Base-by-base conservation (phyloP, 805 yeast species). In the Yueomyces sinensis region DNA sequence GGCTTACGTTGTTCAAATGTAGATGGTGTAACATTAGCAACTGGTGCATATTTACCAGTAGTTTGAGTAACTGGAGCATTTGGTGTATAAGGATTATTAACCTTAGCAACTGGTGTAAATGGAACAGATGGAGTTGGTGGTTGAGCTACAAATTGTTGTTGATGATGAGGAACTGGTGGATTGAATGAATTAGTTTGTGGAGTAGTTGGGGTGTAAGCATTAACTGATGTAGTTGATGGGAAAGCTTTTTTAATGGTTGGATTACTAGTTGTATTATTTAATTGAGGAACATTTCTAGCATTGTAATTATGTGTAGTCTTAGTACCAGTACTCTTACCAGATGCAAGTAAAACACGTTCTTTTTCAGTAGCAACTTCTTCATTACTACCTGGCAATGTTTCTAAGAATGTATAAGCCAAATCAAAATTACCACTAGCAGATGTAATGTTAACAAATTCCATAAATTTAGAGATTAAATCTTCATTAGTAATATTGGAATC, bases 351-450 rank as follows among this genome's bases (percentile, higher is more conserved):
- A 15, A 89, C 76, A 46, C 98, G 76, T 42, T 82, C 87, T 55
- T 77, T 82, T 49, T 83, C 95, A 30, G 70, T 53, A 36, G 68
- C 72, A 33, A 80, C 76, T 18, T 77, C 82, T 30, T 79, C 81
- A 45, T 76, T 73, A 35, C 74, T 74, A 31, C 70, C 73, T 11
- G 97, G 94, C 47, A 91, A 64, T 40, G 79, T 64, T 31, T 65
- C 63, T 50, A 89, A 66, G 44, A 82, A 73, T 43, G 68, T 71
- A 38, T 65, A 68, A 2, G 97, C 96, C 44, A 89, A 62, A 9
- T 79, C 93, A 46, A 83, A 76, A 42, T 82, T 75, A 19, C 96
- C 97, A 50, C 69, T 75, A 19, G 84, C 74, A 4, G 94, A 79
- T 37, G 86, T 75, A 39, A 80, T 63, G 43, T 73, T 76, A 31